Conservation (phyloP, 1,284 basidiomycete species). For the Ceratobasidium papillatum region DNA sequence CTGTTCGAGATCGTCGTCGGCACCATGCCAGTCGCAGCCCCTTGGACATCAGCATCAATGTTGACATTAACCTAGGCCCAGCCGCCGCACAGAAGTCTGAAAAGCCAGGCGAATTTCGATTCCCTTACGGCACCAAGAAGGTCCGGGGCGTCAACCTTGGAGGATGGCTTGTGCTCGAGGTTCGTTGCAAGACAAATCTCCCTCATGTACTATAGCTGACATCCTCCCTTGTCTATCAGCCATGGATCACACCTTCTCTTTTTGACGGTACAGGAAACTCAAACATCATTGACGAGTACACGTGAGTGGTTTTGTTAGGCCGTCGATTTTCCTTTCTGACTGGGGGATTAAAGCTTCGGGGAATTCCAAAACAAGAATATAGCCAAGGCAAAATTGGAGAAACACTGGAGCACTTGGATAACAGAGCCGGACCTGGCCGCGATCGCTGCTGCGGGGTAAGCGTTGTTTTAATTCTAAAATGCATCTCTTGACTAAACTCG, state of each 20-base stretch:
- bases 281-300: constrained; percentile 83
- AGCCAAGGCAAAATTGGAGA: constrained; percentile 61
- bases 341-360: constrained; percentile 58
- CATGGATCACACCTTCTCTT: constrained; percentile 87
- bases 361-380: constrained; percentile 53
- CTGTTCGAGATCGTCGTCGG: background rate
- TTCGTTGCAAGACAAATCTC: constrained; percentile 1
- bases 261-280: constrained; percentile 62
- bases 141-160: constrained; percentile 68
- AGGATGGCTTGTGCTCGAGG: constrained; percentile 71
- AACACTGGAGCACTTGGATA: constrained; percentile 86
- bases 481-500: background rate
- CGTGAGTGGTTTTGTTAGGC: constrained; percentile 61
- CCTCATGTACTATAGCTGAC: background rate
- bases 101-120: background rate
- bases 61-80: background rate
- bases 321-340: background rate
- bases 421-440: constrained; percentile 74
- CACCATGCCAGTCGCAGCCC: background rate
- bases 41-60: background rate
- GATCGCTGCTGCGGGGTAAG: constrained; percentile 41
- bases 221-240: constrained; percentile 54
- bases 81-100: background rate
- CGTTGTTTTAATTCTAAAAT: background rate
- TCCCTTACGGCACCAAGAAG: background rate